Percentiles rank a stretch among this genome's conserved stretches.
Evolutionary conservation across 2,329 filamentous ascomycete genomes (phyloP).

Genomic region (Neurospora sp.): DNA sequence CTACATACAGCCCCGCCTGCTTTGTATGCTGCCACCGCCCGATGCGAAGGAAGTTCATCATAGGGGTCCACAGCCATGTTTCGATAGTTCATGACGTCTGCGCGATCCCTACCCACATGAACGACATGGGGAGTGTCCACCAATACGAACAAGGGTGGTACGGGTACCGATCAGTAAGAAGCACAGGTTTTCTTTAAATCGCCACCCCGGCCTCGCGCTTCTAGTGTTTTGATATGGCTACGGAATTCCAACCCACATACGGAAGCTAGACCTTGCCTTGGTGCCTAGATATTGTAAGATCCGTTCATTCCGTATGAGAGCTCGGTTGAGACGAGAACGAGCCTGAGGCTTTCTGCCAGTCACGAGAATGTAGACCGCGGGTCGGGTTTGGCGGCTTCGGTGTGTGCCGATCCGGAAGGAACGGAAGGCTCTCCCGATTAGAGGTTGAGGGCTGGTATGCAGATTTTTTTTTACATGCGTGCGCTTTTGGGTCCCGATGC

Average conservation of each 20-base stretch:
- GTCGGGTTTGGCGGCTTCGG: neutral
- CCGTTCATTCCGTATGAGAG: neutral
- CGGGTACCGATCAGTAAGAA: neutral
- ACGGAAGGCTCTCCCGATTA: neutral
- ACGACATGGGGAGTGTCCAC: neutral
- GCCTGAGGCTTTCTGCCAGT: neutral
- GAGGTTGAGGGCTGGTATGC: neutral
- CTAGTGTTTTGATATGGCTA: neutral
- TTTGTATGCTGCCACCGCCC: neutral
- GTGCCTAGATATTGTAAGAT: neutral
- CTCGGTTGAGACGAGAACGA: neutral
- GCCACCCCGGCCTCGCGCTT: neutral
- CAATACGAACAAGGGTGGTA: neutral
- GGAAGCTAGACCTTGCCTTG: neutral
- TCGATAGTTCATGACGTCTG: neutral
- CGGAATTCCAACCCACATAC: neutral
- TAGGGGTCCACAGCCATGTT: neutral
- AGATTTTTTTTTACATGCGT: neutral
- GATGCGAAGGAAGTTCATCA: neutral
- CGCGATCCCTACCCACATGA: neutral
- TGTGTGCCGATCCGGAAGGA: neutral
- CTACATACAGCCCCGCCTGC: neutral
- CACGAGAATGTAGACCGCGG: neutral
- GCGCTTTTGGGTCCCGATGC: neutral
- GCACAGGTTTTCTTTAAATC: neutral